phyloP scores from a whole-genome alignment of 2,329 filamentous ascomycete genomes.

The Arachnopeziza araneosa region DNA sequence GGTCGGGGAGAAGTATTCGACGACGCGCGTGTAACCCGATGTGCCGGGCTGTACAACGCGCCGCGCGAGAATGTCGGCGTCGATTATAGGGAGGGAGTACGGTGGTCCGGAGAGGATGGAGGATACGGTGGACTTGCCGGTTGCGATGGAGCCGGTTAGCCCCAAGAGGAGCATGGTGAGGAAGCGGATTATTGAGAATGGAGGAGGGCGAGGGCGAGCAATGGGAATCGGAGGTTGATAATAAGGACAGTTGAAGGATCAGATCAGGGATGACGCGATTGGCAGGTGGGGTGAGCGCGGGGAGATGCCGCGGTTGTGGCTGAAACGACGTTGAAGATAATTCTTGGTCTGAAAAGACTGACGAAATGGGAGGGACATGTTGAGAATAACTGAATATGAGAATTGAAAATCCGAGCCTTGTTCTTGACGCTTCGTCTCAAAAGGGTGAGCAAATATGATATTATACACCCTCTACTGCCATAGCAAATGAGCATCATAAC shows the following conservation, averaged over 20 bases:
- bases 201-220: background rate
- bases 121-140: constrained; percentile 95
- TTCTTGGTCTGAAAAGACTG: too few species aligned
- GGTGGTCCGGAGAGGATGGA: constrained; percentile 72
- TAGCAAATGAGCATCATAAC: too few species aligned
- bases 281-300: background rate
- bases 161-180: constrained; percentile 84
- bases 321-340: background rate
- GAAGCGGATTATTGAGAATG: background rate
- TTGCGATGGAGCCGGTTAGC: constrained; percentile 94
- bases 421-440: background rate
- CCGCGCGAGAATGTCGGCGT: constrained; percentile 88
- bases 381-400: background rate
- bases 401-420: background rate
- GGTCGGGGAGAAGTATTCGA: constrained; percentile 71
- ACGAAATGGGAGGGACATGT: too few species aligned
- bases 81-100: constrained; percentile 83
- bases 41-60: constrained; percentile 93
- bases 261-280: background rate
- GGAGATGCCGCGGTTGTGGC: background rate
- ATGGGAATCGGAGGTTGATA: background rate
- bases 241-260: background rate
- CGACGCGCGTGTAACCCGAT: constrained; percentile 73
- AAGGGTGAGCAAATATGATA: background rate
- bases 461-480: too few species aligned